Conservation (phyloP, 2,329 filamentous ascomycete species). For the Xylaria sp. region DNA sequence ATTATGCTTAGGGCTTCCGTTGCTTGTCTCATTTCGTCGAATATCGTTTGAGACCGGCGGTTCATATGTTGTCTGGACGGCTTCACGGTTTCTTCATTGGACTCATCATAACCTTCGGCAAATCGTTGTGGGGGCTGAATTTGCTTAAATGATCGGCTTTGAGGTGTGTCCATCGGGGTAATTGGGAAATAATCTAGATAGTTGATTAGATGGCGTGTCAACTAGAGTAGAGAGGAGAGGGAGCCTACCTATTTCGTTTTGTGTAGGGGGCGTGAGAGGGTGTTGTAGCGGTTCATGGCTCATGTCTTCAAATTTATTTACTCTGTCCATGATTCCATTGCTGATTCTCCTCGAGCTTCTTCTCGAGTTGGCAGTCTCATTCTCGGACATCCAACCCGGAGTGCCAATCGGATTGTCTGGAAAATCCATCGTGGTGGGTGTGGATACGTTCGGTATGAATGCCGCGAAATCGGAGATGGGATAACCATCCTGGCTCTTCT, state of each 20-base stretch:
- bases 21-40: conserved; percentile 68
- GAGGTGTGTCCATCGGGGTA: conserved; percentile 74
- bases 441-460: conserved; percentile 60
- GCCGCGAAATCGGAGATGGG: conserved; percentile 62
- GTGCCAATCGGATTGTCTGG: conserved; percentile 57
- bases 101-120: conserved; percentile 70
- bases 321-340: conserved; percentile 69
- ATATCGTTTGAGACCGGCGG: conserved; percentile 61
- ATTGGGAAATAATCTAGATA: conserved; percentile 69
- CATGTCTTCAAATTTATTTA: conserved; percentile 68
- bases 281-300: conserved; percentile 57
- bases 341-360: conserved; percentile 64
- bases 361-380: conserved; percentile 56
- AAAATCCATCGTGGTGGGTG: conserved; percentile 62
- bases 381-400: conserved; percentile 63
- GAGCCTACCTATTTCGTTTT: conserved; percentile 68
- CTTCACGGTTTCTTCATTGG: conserved; percentile 74
- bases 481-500: conserved; percentile 59
- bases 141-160: conserved; percentile 58
- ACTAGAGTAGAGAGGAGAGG: not conserved
- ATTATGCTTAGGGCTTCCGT: conserved; percentile 61
- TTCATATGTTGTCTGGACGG: conserved; percentile 58
- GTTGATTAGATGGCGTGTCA: conserved; percentile 37
- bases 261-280: conserved; percentile 70
- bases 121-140: conserved; percentile 61